Conservation (phyloP, 1,284 basidiomycete species). For the Ustilago xerochloae region DNA sequence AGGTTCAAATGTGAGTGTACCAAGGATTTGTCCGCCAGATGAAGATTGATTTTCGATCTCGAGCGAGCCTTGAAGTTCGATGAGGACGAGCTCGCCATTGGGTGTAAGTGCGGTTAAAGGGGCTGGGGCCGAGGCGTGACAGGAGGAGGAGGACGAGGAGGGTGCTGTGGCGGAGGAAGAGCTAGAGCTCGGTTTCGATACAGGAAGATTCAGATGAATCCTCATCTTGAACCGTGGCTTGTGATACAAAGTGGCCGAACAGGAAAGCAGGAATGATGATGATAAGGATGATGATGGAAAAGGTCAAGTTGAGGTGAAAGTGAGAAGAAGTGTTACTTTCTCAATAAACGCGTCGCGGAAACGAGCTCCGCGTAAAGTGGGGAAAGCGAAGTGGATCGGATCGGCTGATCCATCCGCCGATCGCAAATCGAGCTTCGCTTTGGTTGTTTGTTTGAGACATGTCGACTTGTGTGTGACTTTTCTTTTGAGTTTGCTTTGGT, state of each 20-base stretch:
- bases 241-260: no score
- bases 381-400: no score
- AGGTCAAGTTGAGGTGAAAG: not conserved
- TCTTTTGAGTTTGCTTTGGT: no score
- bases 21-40: conserved; percentile 49
- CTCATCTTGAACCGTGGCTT: conserved; percentile 12
- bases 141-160: not conserved
- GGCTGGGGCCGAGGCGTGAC: conserved; percentile 9
- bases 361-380: conserved; percentile 32
- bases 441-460: not conserved
- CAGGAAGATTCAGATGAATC: conserved; percentile 42
- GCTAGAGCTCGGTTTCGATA: not conserved
- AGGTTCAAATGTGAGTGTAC: conserved; percentile 55
- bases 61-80: conserved; percentile 65
- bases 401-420: not conserved
- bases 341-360: conserved; percentile 20
- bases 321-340: conserved; percentile 30
- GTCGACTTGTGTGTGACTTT: no score
- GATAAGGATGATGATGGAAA: not conserved
- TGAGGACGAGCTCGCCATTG: conserved; percentile 59
- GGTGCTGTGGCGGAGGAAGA: not conserved
- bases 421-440: not conserved
- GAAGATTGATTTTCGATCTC: conserved; percentile 57
- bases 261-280: not conserved
- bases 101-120: conserved; percentile 48